Base-by-base conservation (phyloP, 192 early-diverging fungal species). In the Linnemannia elongata region DNA sequence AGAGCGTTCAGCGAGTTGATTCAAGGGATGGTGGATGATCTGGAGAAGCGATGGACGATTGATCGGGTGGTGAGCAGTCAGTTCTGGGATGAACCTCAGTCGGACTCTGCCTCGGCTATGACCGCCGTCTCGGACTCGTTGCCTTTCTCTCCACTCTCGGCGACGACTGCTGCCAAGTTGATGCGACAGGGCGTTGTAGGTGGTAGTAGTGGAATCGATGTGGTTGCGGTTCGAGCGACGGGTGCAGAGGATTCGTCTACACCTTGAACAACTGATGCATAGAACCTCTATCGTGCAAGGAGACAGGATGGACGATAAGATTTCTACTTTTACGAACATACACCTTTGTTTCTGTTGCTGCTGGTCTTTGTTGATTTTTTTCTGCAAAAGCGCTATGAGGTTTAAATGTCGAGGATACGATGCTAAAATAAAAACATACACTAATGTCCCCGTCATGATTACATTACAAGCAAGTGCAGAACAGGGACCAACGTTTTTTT, bases 1-100 rank as follows among this genome's bases (percentile, higher is more conserved):
- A 2, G 36, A 24, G 13, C 36, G 69, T 85, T 80, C 73, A 75
- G 83, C 33, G 78, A 80, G 69, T 33, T 85, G 42, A 35, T 85
- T 10, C 83, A 85, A 44, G 83, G 83, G 6, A 85, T 85, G 83
- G 41, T 85, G 22, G 80, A 85, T 33, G 83, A 85, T 57, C 39
- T 77, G 18, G 83, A 85, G 69, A 80, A 80, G 45, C 73, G 83
- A 41, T 85, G 83, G 83, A 54, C 30, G 5, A 85, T 85, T 42
- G 83, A 85, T 36, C 78, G 49, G n/a, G 83, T 85, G 20, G 78
- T 66, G 52, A 42, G 47, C 2, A 80, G 78, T 73, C 83, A n/a
- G 33, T 85, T 85, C 20, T 85, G 83, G 83, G 36, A 27, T 24
- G 74, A 80, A 0, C 60, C 60, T 66, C 60, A 66, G 9, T 66